Percentiles rank a stretch among this genome's conserved stretches.
Conservation (phyloP, 2,329 filamentous ascomycete species). For the Phoma sp. region DNA sequence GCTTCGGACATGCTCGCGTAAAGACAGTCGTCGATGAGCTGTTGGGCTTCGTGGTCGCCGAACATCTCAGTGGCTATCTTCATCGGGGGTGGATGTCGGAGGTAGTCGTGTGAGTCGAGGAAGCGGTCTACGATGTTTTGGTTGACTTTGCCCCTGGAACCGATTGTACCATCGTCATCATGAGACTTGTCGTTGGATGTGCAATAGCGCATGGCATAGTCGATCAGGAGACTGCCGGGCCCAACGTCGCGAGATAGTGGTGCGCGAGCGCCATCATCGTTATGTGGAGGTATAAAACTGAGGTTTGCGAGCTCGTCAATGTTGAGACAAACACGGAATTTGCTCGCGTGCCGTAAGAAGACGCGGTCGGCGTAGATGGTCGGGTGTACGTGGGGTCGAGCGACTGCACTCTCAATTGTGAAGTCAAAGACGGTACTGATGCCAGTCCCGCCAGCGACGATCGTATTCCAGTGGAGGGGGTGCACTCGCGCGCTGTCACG, state of each 20-base stretch:
- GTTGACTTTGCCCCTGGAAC: slow-evolving; percentile 57
- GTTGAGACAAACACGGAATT: slow-evolving; percentile 66
- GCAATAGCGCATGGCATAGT: slow-evolving; percentile 63
- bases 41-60: slow-evolving; percentile 62
- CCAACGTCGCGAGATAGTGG: slow-evolving; percentile 64
- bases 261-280: slow-evolving; percentile 45
- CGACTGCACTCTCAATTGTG: slow-evolving; percentile 63
- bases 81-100: slow-evolving; percentile 60
- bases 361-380: slow-evolving; percentile 66
- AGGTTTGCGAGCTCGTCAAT: slow-evolving; percentile 69
- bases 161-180: slow-evolving; percentile 62
- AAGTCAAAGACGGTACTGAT: slow-evolving; percentile 68
- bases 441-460: slow-evolving; percentile 63
- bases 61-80: slow-evolving; percentile 68
- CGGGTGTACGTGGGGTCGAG: slow-evolving; percentile 63
- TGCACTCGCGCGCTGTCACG: slow-evolving; percentile 25
- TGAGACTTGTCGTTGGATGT: slow-evolving; percentile 60
- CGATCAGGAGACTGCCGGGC: slow-evolving; percentile 64
- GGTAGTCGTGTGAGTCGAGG: slow-evolving; percentile 57
- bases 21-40: slow-evolving; percentile 59
- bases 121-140: slow-evolving; percentile 62
- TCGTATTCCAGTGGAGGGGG: slow-evolving; percentile 55
- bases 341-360: slow-evolving; percentile 63
- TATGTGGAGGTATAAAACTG: slow-evolving; percentile 64
- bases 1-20: slow-evolving; percentile 56